Evolutionary conservation across 2,329 filamentous ascomycete genomes (phyloP).

Genomic region (Pestalotiopsis sp.): DNA sequence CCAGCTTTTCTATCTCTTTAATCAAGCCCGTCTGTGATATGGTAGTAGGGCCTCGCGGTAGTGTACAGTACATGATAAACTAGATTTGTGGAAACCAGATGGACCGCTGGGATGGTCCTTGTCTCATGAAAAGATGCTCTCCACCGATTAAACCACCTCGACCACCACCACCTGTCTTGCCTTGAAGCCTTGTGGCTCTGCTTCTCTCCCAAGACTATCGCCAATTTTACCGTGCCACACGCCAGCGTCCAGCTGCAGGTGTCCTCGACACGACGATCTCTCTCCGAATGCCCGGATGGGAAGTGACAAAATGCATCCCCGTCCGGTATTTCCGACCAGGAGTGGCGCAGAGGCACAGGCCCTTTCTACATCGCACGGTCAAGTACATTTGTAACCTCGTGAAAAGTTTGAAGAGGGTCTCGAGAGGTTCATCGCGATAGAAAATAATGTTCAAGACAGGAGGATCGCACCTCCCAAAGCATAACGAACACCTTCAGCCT

Average conservation of each 20-base stretch:
- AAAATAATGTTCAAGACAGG: too few relatives aligned
- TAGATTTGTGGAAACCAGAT: neutral
- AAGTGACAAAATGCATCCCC: too few relatives aligned
- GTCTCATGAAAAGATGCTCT: neutral
- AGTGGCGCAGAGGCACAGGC: too few relatives aligned
- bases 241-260: neutral
- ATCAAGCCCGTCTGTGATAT: too few relatives aligned
- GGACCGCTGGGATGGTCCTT: neutral
- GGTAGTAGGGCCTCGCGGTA: too few relatives aligned
- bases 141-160: neutral
- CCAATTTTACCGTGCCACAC: neutral
- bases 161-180: neutral
- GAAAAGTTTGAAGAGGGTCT: too few relatives aligned
- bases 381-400: too few relatives aligned
- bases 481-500: neutral
- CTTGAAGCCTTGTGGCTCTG: neutral
- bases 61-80: too few relatives aligned
- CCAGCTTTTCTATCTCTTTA: too few relatives aligned
- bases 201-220: neutral
- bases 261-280: neutral
- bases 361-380: too few relatives aligned
- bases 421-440: too few relatives aligned
- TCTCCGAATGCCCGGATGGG: neutral
- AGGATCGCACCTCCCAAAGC: neutral
- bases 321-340: too few relatives aligned